Evolutionary conservation across 164 flowering plant genomes (phyloP), one percentile per base, ranked within the genome.

Genomic region (Stephania cephalantha): DNA sequence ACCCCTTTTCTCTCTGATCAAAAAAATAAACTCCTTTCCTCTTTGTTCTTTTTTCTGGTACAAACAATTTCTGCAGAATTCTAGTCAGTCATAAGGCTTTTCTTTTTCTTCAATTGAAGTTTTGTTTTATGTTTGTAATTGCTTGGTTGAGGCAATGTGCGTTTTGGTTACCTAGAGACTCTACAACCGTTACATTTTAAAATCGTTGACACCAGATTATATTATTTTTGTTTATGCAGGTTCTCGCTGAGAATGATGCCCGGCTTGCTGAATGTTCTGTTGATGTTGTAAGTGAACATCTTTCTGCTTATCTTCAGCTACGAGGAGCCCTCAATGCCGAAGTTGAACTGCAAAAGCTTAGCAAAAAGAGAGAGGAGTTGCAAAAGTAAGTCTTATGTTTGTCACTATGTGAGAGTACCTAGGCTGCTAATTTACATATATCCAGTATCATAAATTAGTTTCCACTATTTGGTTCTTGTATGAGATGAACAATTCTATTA

Each of bases 301-400:
- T 93, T 48, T 87, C 89, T n/a, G 97, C 88, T 12, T 92, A 89
- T 81, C 88, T 95, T 45, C 84, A 86, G 76, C 84, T 85, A 75
- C 88, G 83, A 74, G 98, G 98, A 77, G 70, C 83, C 68, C 81
- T 89, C 6, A 81, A 90, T 80, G 78, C 88, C 7, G 90, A 87
- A 75, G 91, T 86, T 64, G 97, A 95, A 80, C 90, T 74, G 48
- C 96, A 90, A 73, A 95, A 93, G 80, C 88, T 95, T 11, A 73
- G 71, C 50, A 93, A 86, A 75, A 93, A 79, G 85, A 90, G 83
- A 83, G 92, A 91, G 53, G 96, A 95, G 29, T 70, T 83, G 66
- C 81, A 78, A 75, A 90, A 86, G 99, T 91, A 78, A 87, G 93
- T 65, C 64, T 58, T 15, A 58, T 58, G 17, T 6, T 50, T 50